Evolutionary conservation across 768 basidiomycete species (phyloP), one percentile per base, ranked within the genome.

Genomic region (Rhodotorula kratochvilovae): DNA sequence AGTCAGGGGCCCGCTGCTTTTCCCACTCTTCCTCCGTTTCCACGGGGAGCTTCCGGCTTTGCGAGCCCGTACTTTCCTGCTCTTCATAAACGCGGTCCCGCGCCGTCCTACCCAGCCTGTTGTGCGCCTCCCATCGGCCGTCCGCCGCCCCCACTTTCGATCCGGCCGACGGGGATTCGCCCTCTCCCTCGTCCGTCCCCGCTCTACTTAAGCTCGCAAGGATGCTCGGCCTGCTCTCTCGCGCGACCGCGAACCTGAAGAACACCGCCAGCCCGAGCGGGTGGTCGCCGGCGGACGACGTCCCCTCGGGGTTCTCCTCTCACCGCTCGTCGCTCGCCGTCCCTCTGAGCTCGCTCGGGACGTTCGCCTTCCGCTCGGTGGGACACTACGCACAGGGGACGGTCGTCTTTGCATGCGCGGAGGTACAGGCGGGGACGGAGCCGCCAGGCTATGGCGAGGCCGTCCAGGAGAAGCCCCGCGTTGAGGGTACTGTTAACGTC

Each of bases 321-420:
- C 35, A 35, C 51, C 11, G 19, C 12, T 13, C 16, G 1, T 17
- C 8, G 36, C 35, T 51, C 61, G 7, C 50, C n/a, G 50, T 54
- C 36, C 61, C 61, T 6, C 3, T 63, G 25, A 63, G 61, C 61
- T 54, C 61, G 7, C 51, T 63, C 39, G 61, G 36, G 17, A 29
- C 50, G 33, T 39, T 63, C 61, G 16, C 25, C n/a, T 54, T 63
- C 51, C 48, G 35, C 51, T 27, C 61, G 23, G 15, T 16, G 1
- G 61, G 61, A 35, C 8, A 29, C 36, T 63, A 63, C 39, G 3
- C 15, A 8, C 27, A 29, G 25, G 61, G 61, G 5, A 63, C 50
- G 0, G 17, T 63, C 50, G n/a, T 53, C 27, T n/a, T 63, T 19
- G n/a, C 36, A 39, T 50, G 61, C 3, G 50, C 48, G 1, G 51